Evolutionary conservation across 306 rosid species (phyloP).

Genomic region (Biancaea sappan): DNA sequence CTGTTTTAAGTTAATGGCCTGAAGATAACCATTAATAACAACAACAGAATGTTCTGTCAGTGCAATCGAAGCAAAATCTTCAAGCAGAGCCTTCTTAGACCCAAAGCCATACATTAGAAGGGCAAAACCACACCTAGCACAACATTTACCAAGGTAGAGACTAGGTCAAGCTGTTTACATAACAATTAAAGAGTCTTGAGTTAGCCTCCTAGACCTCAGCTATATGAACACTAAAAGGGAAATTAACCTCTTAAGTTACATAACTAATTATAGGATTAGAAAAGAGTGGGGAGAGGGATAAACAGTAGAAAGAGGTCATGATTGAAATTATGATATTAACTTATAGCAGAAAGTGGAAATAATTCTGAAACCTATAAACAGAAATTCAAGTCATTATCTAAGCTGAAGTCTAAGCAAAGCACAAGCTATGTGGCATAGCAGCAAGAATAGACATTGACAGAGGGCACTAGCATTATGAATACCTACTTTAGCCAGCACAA

Average conservation of each 20-base stretch:
- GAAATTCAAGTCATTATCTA: neutral
- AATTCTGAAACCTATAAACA: neutral
- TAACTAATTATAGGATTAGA: neutral
- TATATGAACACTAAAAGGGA: neutral
- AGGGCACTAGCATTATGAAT: conserved; percentile 3
- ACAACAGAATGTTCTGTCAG: conserved; percentile 68
- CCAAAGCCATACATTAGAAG: conserved; percentile 97
- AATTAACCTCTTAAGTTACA: neutral
- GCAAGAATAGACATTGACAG: neutral
- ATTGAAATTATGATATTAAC: neutral
- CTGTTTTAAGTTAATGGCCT: conserved; percentile 78
- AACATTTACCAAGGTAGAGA: neutral
- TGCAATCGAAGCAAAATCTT: conserved; percentile 82
- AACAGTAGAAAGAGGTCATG: neutral
- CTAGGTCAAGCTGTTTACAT: neutral
- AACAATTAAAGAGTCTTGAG: neutral
- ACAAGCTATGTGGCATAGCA: neutral
- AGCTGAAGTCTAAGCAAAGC: neutral
- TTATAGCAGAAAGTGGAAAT: neutral
- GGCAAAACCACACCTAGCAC: conserved; percentile 69
- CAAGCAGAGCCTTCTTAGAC: conserved; percentile 83
- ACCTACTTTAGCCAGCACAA: neutral
- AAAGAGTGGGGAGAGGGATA: neutral
- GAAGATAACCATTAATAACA: conserved; percentile 93
- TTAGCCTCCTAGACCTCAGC: neutral